These are phyloP conservation scores for Phytophthora melonis DNA, from an alignment of 352 stramenopile genomes.

Conservation along the genomic window DNA sequence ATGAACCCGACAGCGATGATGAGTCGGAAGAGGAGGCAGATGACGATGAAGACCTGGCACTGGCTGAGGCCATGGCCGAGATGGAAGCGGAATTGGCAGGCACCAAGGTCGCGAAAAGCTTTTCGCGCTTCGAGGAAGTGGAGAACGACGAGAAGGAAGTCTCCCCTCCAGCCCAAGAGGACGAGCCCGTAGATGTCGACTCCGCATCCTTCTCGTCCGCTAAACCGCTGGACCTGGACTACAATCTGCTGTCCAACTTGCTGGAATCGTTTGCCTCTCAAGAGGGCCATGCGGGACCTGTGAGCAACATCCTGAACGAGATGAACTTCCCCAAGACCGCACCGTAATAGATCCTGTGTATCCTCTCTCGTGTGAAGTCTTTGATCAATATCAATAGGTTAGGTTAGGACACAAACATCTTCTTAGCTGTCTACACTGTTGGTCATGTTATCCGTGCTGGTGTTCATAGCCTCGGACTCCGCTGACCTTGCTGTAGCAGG, in stretches of 20 bases:
- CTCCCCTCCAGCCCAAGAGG: slow-evolving; percentile 5
- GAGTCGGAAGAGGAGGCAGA: slow-evolving; percentile 33
- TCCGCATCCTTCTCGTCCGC: slow-evolving; percentile 37
- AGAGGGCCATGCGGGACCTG: slow-evolving; percentile 72
- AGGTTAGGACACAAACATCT: slow-evolving; percentile 26
- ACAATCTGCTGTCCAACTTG: slow-evolving; percentile 85
- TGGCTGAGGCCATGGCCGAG: slow-evolving; percentile 73
- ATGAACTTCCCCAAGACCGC: slow-evolving; percentile 46
- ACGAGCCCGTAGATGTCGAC: slow-evolving; percentile 16
- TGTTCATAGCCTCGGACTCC: slow-evolving; percentile 8
- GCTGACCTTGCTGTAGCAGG: background rate
- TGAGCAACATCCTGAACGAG: slow-evolving; percentile 81
- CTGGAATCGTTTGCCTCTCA: slow-evolving; percentile 86
- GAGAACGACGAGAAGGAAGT: slow-evolving; percentile 20
- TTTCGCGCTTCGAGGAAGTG: slow-evolving; percentile 45
- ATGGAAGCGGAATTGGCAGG: slow-evolving; percentile 76
- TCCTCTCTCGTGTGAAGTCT: too few relatives aligned
- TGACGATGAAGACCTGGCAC: slow-evolving; percentile 47
- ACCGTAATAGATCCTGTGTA: slow-evolving; percentile 5
- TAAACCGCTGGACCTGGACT: slow-evolving; percentile 80
- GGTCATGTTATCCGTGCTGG: slow-evolving; percentile 24
- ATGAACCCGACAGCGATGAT: slow-evolving; percentile 46
- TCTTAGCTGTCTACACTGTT: slow-evolving; percentile 32
- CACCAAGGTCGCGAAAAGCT: slow-evolving; percentile 70
- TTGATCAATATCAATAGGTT: slow-evolving; percentile 32